These are phyloP conservation scores for Ascochyta clinopodiicola DNA, from an alignment of 2,329 filamentous ascomycete genomes.

Conservation along the genomic window DNA sequence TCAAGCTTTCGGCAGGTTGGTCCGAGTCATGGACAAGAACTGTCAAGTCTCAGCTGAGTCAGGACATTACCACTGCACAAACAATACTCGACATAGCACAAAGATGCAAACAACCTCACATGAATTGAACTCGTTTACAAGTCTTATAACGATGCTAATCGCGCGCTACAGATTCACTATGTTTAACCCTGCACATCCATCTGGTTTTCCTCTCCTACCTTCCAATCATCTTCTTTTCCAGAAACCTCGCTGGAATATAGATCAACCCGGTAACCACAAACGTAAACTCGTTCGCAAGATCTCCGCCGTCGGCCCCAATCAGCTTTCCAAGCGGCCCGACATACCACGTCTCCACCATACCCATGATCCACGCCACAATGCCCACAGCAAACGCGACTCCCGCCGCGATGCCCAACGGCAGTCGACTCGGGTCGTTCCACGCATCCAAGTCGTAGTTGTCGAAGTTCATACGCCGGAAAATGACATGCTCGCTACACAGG, in stretches of 20 bases:
- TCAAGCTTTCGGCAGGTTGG: background rate
- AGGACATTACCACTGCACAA: background rate
- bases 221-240: conserved; percentile 37
- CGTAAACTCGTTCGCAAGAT: conserved; percentile 39
- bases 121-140: no score
- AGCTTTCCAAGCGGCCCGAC: conserved; percentile 49
- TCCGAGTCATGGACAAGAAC: background rate
- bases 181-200: no score
- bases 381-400: conserved; percentile 49
- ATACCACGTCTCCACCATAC: conserved; percentile 66
- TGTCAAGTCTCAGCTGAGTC: background rate
- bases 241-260: conserved; percentile 35
- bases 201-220: conserved; percentile 10
- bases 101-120: no score
- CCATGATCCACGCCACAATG: conserved; percentile 58
- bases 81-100: background rate
- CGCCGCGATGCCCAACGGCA: conserved; percentile 53
- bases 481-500: conserved; percentile 54
- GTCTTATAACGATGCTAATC: no score
- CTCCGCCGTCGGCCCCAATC: conserved; percentile 36
- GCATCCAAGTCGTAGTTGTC: conserved; percentile 54
- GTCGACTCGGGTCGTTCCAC: conserved; percentile 54
- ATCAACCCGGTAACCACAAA: conserved; percentile 35
- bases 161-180: no score
- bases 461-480: conserved; percentile 59